phyloP scores from a whole-genome alignment of 129 eudicot species.

The Artemisia annua region DNA sequence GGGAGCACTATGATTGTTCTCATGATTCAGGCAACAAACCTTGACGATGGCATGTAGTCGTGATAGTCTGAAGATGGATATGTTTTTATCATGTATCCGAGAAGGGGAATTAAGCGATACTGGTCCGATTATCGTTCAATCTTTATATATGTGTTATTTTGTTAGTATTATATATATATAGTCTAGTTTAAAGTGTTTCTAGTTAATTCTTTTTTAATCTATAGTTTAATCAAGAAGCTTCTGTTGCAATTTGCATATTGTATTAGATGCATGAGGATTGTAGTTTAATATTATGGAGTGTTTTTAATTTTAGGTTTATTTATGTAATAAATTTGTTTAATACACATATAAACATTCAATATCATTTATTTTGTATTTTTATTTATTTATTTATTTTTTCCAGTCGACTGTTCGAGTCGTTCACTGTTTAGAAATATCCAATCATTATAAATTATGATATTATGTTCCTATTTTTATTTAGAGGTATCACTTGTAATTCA shows the following conservation, averaged over 20 bases:
- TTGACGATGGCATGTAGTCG: not conserved
- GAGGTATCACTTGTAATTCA: too few species aligned
- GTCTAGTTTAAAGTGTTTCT: not conserved
- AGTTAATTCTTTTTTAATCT: conserved; percentile 25
- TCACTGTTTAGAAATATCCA: not conserved
- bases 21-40: conserved; percentile 34
- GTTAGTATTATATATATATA: not conserved
- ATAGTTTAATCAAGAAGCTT: conserved; percentile 18
- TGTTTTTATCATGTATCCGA: conserved; percentile 25
- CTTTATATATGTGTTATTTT: not conserved
- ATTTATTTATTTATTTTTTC: not conserved
- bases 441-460: too few species aligned
- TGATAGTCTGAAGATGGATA: conserved; percentile 27
- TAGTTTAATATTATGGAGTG: conserved; percentile 19
- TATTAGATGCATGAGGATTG: conserved; percentile 19
- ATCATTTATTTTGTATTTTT: too few species aligned
- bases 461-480: too few species aligned
- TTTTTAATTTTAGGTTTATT: not conserved
- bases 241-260: conserved; percentile 20
- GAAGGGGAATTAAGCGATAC: conserved; percentile 38
- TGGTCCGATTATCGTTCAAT: conserved; percentile 34
- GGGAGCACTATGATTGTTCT: conserved; percentile 7
- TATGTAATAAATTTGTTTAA: conserved; percentile 19
- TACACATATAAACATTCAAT: not conserved
- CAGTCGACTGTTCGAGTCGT: not conserved